phyloP scores from a whole-genome alignment of 306 rosid genomes.

The Prunus campanulata region DNA sequence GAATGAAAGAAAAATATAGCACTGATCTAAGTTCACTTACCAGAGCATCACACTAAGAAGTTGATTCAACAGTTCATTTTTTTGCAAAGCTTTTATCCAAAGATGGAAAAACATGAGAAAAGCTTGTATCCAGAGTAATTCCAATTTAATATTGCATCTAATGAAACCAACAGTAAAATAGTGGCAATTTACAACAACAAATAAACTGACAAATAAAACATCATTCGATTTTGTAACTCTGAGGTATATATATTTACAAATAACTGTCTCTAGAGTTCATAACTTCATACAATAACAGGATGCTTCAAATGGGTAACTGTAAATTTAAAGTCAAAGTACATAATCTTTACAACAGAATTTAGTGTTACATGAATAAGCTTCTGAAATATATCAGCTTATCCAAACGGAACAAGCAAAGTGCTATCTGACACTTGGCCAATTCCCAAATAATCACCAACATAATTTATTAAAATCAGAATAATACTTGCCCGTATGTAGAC shows the following conservation, averaged over 20 bases:
- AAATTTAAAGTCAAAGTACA: background rate
- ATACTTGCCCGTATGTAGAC: background rate
- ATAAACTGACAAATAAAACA: background rate
- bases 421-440: background rate
- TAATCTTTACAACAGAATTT: conserved; percentile 13
- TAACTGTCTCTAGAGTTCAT: background rate
- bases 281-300: background rate
- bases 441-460: conserved; percentile 1
- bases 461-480: background rate
- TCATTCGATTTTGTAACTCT: background rate
- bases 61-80: too few species aligned
- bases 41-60: too few species aligned
- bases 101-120: too few species aligned
- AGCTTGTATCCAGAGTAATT: background rate
- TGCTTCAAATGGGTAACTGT: background rate
- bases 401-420: background rate
- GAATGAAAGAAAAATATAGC: too few species aligned
- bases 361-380: conserved; percentile 3
- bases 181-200: background rate
- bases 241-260: background rate
- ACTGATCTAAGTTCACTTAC: too few species aligned
- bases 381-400: background rate
- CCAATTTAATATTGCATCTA: background rate
- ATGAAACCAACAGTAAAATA: background rate
- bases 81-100: too few species aligned